Percentiles rank a stretch among this genome's conserved stretches.
phyloP scores from a whole-genome alignment of 371 early-diverging fungal genomes.

The Cokeromyces recurvatus region DNA sequence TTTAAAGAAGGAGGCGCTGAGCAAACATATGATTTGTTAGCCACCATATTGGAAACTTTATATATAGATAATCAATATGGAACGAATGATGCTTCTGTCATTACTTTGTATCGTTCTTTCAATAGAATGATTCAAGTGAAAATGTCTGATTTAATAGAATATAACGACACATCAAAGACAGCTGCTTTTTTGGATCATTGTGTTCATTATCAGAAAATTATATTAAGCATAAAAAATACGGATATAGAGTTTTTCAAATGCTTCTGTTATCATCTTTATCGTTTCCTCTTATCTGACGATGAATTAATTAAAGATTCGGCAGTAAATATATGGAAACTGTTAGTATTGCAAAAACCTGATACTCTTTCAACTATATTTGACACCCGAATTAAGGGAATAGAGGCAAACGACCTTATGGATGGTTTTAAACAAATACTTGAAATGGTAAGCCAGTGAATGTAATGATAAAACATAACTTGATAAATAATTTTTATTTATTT shows the following conservation, averaged over 20 bases:
- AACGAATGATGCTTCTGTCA: constrained; percentile 14
- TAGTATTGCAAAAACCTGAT: constrained; percentile 56
- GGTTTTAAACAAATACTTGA: constrained; percentile 56
- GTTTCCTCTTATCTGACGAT: constrained; percentile 42
- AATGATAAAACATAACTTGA: constrained; percentile 8
- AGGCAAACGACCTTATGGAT: constrained; percentile 58
- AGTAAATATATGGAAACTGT: constrained; percentile 52
- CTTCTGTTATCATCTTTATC: constrained; percentile 62
- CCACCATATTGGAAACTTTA: constrained; percentile 49
- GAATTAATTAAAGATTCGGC: constrained; percentile 44
- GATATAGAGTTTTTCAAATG: constrained; percentile 65
- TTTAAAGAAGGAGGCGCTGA: constrained; percentile 42
- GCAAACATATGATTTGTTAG: constrained; percentile 55
- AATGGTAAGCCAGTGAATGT: constrained; percentile 14
- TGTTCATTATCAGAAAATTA: constrained; percentile 66
- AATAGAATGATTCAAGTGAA: constrained; percentile 60
- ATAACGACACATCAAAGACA: constrained; percentile 26
- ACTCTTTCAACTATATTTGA: constrained; percentile 41
- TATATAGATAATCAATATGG: constrained; percentile 29
- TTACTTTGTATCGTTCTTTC: constrained; percentile 42
- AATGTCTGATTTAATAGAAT: constrained; percentile 43
- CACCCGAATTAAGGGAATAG: constrained; percentile 39
- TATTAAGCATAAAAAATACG: constrained; percentile 50
- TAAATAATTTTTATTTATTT: neutral
- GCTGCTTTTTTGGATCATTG: constrained; percentile 57